Conservation (phyloP, 805 yeast species). For the Ogataea methanolica region DNA sequence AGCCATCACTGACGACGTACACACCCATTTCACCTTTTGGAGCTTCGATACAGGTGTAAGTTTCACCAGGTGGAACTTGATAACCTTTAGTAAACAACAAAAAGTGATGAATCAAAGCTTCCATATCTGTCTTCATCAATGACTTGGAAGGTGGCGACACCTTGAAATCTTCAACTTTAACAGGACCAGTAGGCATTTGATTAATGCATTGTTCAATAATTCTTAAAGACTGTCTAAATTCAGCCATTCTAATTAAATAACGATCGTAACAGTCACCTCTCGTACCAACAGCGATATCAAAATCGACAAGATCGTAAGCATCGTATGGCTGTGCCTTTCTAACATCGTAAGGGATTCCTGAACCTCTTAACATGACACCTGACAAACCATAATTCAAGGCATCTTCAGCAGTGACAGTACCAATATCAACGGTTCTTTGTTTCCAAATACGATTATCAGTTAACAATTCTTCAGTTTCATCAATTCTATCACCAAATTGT, state of each 20-base stretch:
- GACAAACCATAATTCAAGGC: conserved; percentile 76
- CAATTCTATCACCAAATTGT: conserved; percentile 88
- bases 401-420: conserved; percentile 79
- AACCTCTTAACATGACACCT: conserved; percentile 89
- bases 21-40: conserved; percentile 97
- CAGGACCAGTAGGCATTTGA: conserved; percentile 90
- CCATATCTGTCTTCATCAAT: conserved; percentile 89
- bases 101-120: conserved; percentile 86
- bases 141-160: conserved; percentile 77
- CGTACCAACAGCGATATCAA: conserved; percentile 80
- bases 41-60: conserved; percentile 88
- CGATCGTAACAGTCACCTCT: conserved; percentile 93
- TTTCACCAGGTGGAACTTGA: conserved; percentile 86
- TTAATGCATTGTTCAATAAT: conserved; percentile 87
- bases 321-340: conserved; percentile 87
- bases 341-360: conserved; percentile 83
- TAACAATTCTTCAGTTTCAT: conserved; percentile 83
- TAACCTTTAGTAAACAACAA: conserved; percentile 83
- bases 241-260: conserved; percentile 83
- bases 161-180: conserved; percentile 86
- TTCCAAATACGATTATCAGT: conserved; percentile 93
- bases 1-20: conserved; percentile 81
- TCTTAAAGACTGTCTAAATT: conserved; percentile 85
- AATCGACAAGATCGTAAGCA: conserved; percentile 82
- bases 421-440: conserved; percentile 78